Evolutionary conservation across 768 basidiomycete species (phyloP), one percentile per base, ranked within the genome.

Genomic region (Pleurotus ostreatus): DNA sequence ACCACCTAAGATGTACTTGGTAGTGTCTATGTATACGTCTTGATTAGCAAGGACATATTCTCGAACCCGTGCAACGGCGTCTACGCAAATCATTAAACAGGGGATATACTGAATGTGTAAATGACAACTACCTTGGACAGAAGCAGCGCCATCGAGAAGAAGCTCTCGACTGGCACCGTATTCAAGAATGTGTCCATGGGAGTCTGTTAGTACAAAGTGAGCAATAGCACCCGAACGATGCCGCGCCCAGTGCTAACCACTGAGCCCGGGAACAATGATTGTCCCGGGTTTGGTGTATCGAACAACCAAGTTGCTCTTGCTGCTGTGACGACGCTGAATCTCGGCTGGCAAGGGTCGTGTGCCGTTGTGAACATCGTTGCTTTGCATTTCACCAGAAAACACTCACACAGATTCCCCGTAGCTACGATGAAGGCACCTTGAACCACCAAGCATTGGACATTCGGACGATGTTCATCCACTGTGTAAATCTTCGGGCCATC

Each of bases 181-280:
- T 68, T 89, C 88, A 2, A 93, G 74, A 34, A 89, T 81, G 63
- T 93, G 90, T 0, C 76, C 85, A 70, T 92, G 90, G 2, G 89
- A 87, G 70, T 92, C 90, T 88, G 61, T n/a, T 34, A 34, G 30
- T 34, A 34, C 30, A 8, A 9, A 9, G 30, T 34, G 9, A 34
- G 30, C 30, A 11, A 34, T 34, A 11, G 30, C 30, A 34, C 30
- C 30, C 30, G 30, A 34, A 34, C 30, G 30, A 34, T 34, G 30
- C 30, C 30, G 9, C 30, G 30, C 9, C 30, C 30, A 23, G 40
- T 55, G 72, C 82, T 62, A 61, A 88, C 87, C 88, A 66, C 78
- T 86, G 55, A 92, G 66, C 1, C 89, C 89, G 11, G 89, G 90
- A 45, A 90, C 78, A 44, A 89, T 69, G 53, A 87, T 81, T 43